Percentiles rank a stretch among this genome's conserved stretches.
Evolutionary conservation across 495 filamentous ascomycete species (phyloP).

Genomic region (Pyrenopolyporus hunteri): DNA sequence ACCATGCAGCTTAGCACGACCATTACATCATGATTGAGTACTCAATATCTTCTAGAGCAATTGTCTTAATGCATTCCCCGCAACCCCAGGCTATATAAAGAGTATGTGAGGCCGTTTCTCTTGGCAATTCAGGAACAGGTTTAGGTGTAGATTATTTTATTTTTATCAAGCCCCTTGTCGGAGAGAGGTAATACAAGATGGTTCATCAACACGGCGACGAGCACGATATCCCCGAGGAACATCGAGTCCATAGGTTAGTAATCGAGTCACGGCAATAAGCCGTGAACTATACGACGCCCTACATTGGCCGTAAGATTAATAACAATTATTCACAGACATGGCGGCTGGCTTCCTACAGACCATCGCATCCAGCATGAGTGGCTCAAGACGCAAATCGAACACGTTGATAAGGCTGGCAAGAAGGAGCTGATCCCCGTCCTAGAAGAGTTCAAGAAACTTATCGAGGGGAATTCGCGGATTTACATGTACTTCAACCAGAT

Average conservation of each 20-base stretch:
- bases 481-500: slow-evolving; percentile 64
- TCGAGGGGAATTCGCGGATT: slow-evolving; percentile 53
- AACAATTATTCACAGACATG: slow-evolving; percentile 44
- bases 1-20: slow-evolving; percentile 15
- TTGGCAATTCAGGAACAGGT: slow-evolving; percentile 34
- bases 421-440: slow-evolving; percentile 54
- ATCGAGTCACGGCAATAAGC: background rate
- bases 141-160: background rate
- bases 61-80: slow-evolving; percentile 9
- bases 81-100: slow-evolving; percentile 24
- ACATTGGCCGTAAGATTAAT: no score
- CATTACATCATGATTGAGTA: slow-evolving; percentile 38
- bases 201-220: slow-evolving; percentile 53
- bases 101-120: slow-evolving; percentile 6
- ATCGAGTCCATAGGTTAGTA: slow-evolving; percentile 46
- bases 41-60: slow-evolving; percentile 10
- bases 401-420: slow-evolving; percentile 50
- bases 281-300: background rate
- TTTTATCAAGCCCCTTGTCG: slow-evolving; percentile 7
- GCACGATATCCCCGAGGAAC: slow-evolving; percentile 51
- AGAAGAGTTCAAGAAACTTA: slow-evolving; percentile 54
- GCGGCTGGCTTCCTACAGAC: slow-evolving; percentile 61
- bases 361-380: slow-evolving; percentile 57
- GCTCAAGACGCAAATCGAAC: slow-evolving; percentile 52
- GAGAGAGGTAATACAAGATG: slow-evolving; percentile 40